Conservation (phyloP, 306 rosid species). For the Argentina anserina region DNA sequence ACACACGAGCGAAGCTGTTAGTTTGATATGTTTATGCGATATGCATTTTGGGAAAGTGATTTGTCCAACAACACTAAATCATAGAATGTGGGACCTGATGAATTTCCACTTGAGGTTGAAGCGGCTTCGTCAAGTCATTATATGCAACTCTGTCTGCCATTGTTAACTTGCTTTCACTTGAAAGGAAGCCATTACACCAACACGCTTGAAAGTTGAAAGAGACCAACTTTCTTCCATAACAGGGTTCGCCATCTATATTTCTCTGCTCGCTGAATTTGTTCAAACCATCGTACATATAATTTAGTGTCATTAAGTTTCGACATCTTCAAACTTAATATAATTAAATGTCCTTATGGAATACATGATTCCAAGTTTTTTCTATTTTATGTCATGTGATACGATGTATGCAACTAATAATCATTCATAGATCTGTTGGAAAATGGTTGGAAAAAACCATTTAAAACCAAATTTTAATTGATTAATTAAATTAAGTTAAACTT, state of each 20-base stretch:
- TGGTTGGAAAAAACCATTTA: no score
- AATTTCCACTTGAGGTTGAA: conserved; percentile 30
- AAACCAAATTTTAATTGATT: no score
- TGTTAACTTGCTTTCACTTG: conserved; percentile 11
- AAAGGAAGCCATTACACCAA: conserved; percentile 26
- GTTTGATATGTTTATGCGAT: neutral
- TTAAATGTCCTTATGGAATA: no score
- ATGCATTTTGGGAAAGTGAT: neutral
- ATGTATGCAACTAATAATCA: no score
- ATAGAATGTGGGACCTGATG: conserved; percentile 29
- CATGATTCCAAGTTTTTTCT: no score
- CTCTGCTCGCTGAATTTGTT: conserved; percentile 30
- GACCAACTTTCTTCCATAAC: conserved; percentile 18
- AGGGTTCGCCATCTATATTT: conserved; percentile 14
- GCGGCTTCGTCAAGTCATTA: conserved; percentile 19
- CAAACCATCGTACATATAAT: conserved; percentile 10
- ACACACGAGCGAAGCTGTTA: no score
- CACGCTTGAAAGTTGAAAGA: conserved; percentile 20
- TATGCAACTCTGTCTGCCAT: conserved; percentile 47
- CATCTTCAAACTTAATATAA: no score
- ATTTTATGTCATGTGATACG: no score
- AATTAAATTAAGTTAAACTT: no score
- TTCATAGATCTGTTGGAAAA: no score
- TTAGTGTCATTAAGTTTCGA: neutral
- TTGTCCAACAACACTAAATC: conserved; percentile 22